These are phyloP conservation scores for Trichoderma sp. DNA, from an alignment of 2,329 filamentous ascomycete genomes.

Conservation along the genomic window DNA sequence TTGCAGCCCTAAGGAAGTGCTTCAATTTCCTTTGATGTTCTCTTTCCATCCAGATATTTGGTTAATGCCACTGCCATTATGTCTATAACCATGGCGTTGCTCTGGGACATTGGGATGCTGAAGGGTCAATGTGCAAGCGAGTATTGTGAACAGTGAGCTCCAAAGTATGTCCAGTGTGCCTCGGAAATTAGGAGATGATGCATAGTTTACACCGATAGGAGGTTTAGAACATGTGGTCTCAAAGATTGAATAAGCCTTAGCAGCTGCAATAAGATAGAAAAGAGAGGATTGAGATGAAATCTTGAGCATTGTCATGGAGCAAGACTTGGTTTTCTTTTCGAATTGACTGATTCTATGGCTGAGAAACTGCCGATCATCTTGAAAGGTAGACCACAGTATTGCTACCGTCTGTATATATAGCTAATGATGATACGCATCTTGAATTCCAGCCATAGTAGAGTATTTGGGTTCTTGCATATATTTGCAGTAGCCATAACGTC, in stretches of 20 bases:
- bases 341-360: not conserved
- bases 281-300: not conserved
- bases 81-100: not conserved
- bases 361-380: not conserved
- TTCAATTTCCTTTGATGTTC: not conserved
- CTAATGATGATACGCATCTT: not conserved
- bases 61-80: not conserved
- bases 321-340: not conserved
- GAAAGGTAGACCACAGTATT: not conserved
- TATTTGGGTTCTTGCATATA: not conserved
- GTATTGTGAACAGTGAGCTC: constrained; percentile 3
- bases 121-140: not conserved
- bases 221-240: not conserved
- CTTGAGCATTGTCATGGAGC: not conserved
- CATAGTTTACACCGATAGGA: not conserved
- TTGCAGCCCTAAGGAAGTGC: not conserved
- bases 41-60: not conserved
- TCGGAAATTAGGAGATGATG: not conserved
- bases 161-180: constrained; percentile 2
- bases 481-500: not conserved
- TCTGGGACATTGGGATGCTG: not conserved
- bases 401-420: not conserved
- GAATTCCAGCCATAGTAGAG: not conserved
- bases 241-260: not conserved
- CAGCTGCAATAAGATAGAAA: not conserved